Evolutionary conservation across 1,139 yeast genomes (phyloP), one percentile per base, ranked within the genome.

Genomic region (Pichia sp.): DNA sequence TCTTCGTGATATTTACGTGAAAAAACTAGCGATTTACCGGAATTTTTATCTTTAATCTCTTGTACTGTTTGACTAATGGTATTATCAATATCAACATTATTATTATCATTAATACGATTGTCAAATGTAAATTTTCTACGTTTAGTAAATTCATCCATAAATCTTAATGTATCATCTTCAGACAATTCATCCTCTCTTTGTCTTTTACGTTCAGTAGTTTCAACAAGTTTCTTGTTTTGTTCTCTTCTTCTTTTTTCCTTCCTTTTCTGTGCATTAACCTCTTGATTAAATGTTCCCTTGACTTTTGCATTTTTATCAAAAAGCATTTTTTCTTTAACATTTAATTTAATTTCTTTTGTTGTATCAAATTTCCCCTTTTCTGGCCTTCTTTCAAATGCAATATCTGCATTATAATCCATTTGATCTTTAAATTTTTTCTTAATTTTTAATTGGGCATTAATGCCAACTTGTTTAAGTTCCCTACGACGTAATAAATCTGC

Each of bases 401-500:
- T 78, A 56, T 86, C 96, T 2, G 78, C 83, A 60, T 82, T 85
- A 60, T 87, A 87, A 61, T 90, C 96, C 60, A 86, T 78, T 34
- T 76, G 74, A 39, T 68, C 61, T 30, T 61, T 63, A 39, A 74
- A 72, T 56, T 75, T 77, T 56, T 75, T 77, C 56, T 76, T 79
- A 55, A 69, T 76, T 51, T 70, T 74, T 48, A 76, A 61, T 51
- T 73, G 71, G 1, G 80, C 71, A 40, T 76, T 80, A 25, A 87
- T 75, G 2, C 97, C 97, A 0, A 95, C 94, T 38, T 84, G 86
- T 58, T 87, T 86, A 58, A 89, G 68, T 55, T 89, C 97, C 51
- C 97, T 69, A 51, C 96, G 71, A 55, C 83, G 85, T 55, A 89
- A 96, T 16, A 90, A 61, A 47, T 82, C 66, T 0, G 96, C 87